Evolutionary conservation across 2,329 filamentous ascomycete species (phyloP).

Genomic region (Verticillium tricorpus): DNA sequence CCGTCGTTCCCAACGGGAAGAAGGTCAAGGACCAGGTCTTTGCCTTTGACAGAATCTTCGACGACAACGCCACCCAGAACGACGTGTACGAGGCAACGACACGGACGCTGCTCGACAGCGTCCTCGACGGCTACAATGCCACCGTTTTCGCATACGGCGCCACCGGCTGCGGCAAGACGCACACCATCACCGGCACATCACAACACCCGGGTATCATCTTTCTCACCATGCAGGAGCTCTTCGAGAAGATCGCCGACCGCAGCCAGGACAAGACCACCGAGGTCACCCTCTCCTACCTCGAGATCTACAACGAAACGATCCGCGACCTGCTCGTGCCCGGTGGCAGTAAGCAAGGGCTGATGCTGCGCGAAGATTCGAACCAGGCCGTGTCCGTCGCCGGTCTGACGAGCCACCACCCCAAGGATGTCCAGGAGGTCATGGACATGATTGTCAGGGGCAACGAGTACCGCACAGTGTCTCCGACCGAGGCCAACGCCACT

Average conservation of each 20-base stretch:
- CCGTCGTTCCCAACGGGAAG: constrained; percentile 78
- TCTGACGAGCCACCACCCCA: constrained; percentile 84
- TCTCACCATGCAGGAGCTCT: constrained; percentile 97
- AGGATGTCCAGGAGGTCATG: constrained; percentile 95
- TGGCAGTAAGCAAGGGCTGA: constrained; percentile 76
- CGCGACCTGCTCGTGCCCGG: constrained; percentile 87
- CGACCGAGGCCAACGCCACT: constrained; percentile 94
- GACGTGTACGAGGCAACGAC: constrained; percentile 97
- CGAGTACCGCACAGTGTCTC: constrained; percentile 90
- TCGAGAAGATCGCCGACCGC: constrained; percentile 88
- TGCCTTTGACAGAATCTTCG: constrained; percentile 93
- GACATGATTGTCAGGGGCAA: constrained; percentile 98
- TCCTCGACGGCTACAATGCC: constrained; percentile 96
- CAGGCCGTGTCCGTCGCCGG: constrained; percentile 88
- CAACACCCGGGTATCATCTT: constrained; percentile 98
- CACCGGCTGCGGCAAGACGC: constrained; percentile 96
- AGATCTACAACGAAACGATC: constrained; percentile 99
- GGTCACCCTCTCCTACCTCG: constrained; percentile 87
- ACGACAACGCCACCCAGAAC: constrained; percentile 86
- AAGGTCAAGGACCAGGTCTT: constrained; percentile 97
- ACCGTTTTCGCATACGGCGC: constrained; percentile 98
- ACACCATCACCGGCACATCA: constrained; percentile 90
- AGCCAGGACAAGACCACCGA: constrained; percentile 85
- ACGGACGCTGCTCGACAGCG: constrained; percentile 82
- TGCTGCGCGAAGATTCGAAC: constrained; percentile 91